These are phyloP conservation scores for Phytopythium delawarense DNA, from an alignment of 352 stramenopile genomes.

Conservation along the genomic window DNA sequence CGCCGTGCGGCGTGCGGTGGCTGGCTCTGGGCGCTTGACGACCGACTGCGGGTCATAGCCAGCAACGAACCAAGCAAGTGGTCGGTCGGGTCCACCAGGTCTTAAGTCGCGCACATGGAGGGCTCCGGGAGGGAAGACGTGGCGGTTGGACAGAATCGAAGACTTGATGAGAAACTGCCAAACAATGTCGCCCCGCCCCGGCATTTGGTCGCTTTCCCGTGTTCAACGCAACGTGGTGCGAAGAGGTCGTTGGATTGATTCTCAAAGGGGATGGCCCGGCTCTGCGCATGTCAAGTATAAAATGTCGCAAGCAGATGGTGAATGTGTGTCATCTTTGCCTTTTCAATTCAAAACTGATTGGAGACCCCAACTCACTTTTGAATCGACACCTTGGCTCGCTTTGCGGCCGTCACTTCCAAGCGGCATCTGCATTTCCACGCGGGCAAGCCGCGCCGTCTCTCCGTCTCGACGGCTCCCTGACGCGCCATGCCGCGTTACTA, in stretches of 20 bases:
- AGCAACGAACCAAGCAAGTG: not conserved
- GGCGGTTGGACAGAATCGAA: not conserved
- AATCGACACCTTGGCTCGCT: slow-evolving; percentile 3
- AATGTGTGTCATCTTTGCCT: too few species aligned
- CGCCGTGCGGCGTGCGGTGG: not conserved
- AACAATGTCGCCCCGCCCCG: slow-evolving; percentile 2
- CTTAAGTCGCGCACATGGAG: not conserved
- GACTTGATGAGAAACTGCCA: too few species aligned
- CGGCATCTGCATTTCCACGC: not conserved
- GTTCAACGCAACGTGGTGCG: slow-evolving; percentile 5
- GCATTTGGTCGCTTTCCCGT: slow-evolving; percentile 9
- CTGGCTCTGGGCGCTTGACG: slow-evolving; percentile 6
- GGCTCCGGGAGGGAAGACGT: slow-evolving; percentile 2
- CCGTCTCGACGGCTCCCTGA: not conserved
- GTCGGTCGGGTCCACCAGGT: slow-evolving; percentile 1
- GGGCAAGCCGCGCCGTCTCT: not conserved
- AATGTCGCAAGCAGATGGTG: slow-evolving; percentile 1
- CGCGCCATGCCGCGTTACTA: slow-evolving; percentile 89
- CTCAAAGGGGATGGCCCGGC: not conserved
- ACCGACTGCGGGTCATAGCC: not conserved
- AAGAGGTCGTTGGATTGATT: not conserved
- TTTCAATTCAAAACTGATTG: not conserved
- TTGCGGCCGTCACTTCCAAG: not conserved
- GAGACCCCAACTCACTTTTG: not conserved
- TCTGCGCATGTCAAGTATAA: not conserved